Conservation (phyloP, 1,284 basidiomycete genomes). For the Flammula alnicola region DNA sequence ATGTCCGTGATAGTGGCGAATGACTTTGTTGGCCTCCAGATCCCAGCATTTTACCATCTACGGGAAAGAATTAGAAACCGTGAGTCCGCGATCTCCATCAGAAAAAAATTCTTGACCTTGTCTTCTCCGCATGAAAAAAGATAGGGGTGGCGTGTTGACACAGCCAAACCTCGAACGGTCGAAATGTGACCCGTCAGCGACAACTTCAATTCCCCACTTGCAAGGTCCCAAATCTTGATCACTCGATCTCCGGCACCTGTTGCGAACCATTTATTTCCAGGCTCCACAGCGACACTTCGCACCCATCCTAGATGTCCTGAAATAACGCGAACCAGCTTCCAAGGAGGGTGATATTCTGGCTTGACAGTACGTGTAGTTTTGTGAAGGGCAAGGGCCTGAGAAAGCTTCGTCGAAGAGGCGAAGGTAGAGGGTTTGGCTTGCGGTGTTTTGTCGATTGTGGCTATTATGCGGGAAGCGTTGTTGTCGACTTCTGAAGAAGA, state of each 20-base stretch:
- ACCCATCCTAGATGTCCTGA: slow-evolving; percentile 99
- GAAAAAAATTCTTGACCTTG: slow-evolving; percentile 60
- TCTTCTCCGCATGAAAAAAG: slow-evolving; percentile 98
- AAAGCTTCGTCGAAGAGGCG: slow-evolving; percentile 66
- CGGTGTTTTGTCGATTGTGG: slow-evolving; percentile 72
- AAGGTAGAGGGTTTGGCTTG: slow-evolving; percentile 68
- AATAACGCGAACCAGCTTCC: slow-evolving; percentile 97
- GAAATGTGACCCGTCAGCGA: slow-evolving; percentile 98
- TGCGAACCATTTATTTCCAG: slow-evolving; percentile 98
- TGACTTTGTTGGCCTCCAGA: slow-evolving; percentile 98
- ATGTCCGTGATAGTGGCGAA: slow-evolving; percentile 97
- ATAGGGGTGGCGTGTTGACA: slow-evolving; percentile 93
- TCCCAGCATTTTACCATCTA: slow-evolving; percentile 99
- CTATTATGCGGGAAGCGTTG: slow-evolving; percentile 65
- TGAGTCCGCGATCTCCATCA: neutral
- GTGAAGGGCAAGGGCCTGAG: slow-evolving; percentile 86
- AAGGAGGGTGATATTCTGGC: slow-evolving; percentile 93
- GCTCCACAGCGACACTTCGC: slow-evolving; percentile 94
- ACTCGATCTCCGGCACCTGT: slow-evolving; percentile 98
- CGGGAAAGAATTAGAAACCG: neutral
- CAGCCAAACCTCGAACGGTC: slow-evolving; percentile 92
- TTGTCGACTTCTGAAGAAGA: slow-evolving; percentile 47
- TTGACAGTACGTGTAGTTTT: slow-evolving; percentile 92
- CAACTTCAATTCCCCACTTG: slow-evolving; percentile 93
- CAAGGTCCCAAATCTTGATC: slow-evolving; percentile 99